Base-by-base conservation (phyloP, 2,329 filamentous ascomycete species). In the Samsoniella hepiali region DNA sequence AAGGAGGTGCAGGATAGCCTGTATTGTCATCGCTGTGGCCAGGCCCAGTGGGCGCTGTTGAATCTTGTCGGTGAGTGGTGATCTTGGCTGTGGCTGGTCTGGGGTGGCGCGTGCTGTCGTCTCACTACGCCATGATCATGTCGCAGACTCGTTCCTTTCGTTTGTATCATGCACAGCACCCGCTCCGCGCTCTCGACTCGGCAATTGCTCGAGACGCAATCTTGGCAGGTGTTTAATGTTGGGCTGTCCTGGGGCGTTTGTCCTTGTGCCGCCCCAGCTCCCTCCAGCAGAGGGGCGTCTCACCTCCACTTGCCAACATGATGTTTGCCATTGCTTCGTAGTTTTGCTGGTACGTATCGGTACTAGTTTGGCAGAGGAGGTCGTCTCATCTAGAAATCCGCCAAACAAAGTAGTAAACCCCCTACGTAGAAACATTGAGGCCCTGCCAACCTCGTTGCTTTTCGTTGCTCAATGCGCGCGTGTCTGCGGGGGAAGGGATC, bases 1-100 rank as follows among this genome's bases (percentile, higher is more conserved):
- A 62, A 62, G 55, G 59, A 45, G 3, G 59, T 55, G 50, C 59
- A 62, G 34, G 36, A 53, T 22, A 22, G 10, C 13, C n/a, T 45
- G 54, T 38, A n/a, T 11, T 13, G 40, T 44, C 29, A 40, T 32
- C 17, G 31, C 34, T 27, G 49, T 5, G 15, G 6, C 17, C 5
- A 17, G 27, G 13, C 44, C 22, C 15, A 36, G 15, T 50, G 17
- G 31, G 27, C 47, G 47, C 47, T 17, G 17, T 45, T 45, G 42
- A 45, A 5, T 22, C 17, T 45, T 22, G 40, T 5, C 9, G 13
- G 40, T 17, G 42, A 38, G 27, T 29, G 15, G 40, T 40, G 40
- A 32, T 22, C 9, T 47, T 8, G 11, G 40, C 22, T 29, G 36
- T 22, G 31, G 38, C 38, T 47, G n/a, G 42, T n/a, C 42, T 47